These are phyloP conservation scores for Trametes maxima DNA, from an alignment of 768 basidiomycete genomes.

Conservation along the genomic window DNA sequence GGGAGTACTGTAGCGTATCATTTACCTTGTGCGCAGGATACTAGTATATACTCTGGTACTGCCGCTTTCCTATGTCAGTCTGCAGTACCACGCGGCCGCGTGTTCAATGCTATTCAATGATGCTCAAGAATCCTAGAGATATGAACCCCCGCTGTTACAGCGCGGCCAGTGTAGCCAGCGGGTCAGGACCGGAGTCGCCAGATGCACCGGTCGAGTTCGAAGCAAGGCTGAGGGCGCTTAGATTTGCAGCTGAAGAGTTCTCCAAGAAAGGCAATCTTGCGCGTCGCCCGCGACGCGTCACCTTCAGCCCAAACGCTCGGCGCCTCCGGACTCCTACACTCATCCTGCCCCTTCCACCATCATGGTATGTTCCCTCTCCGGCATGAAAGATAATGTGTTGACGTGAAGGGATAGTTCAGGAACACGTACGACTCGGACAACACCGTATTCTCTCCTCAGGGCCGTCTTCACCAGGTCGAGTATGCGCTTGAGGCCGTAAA, in stretches of 20 bases:
- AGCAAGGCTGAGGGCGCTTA: too few relatives aligned
- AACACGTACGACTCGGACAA: conserved; percentile 99
- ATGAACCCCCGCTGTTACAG: too few relatives aligned
- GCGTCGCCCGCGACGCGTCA: conserved; percentile 31
- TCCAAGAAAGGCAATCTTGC: conserved; percentile 23
- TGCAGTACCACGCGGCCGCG: too few relatives aligned
- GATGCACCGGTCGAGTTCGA: too few relatives aligned
- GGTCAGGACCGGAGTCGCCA: too few relatives aligned
- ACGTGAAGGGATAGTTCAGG: conserved; percentile 59
- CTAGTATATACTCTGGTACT: too few relatives aligned
- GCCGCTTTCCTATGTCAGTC: too few relatives aligned
- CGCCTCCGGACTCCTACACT: conserved; percentile 10
- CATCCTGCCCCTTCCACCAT: conserved; percentile 3
- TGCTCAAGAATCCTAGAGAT: too few relatives aligned
- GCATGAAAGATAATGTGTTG: neutral
- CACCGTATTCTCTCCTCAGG: conserved; percentile 96
- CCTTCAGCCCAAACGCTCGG: conserved; percentile 14
- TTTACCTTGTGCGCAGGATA: too few relatives aligned
- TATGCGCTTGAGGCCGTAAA: conserved; percentile 99
- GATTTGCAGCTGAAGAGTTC: neutral
- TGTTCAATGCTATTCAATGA: too few relatives aligned
- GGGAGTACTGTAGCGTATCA: too few relatives aligned
- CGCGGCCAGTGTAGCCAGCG: too few relatives aligned
- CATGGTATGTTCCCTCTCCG: conserved; percentile 17
- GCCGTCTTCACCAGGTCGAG: conserved; percentile 95